Conservation (phyloP, 75 land plant species). For the Selaginella tamariscina region DNA sequence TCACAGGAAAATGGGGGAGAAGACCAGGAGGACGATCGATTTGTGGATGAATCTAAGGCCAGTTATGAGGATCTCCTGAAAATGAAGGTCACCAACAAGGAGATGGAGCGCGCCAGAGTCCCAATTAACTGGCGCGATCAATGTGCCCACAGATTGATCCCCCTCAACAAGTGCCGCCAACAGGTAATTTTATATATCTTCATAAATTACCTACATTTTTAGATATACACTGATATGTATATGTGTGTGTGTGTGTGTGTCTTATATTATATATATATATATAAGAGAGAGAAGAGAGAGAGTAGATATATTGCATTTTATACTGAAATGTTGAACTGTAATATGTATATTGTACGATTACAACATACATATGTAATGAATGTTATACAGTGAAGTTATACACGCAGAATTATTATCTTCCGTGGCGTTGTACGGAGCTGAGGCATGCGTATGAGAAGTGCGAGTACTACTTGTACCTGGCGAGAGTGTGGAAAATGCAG, state of each 20-base stretch:
- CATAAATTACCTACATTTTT: too few species aligned
- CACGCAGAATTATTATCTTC: conserved; percentile 57
- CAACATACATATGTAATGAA: too few species aligned
- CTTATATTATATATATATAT: too few species aligned
- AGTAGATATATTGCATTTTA: too few species aligned
- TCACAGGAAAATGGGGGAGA: neutral
- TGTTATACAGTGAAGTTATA: too few species aligned
- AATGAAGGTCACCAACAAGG: conserved; percentile 51
- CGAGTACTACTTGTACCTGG: conserved; percentile 79
- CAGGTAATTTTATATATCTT: too few species aligned
- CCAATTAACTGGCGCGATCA: conserved; percentile 59
- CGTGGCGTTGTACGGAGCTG: conserved; percentile 87
- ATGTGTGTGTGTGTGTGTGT: too few species aligned
- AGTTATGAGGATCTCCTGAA: conserved; percentile 8
- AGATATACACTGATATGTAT: too few species aligned
- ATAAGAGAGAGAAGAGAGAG: too few species aligned
- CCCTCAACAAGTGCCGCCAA: conserved; percentile 74
- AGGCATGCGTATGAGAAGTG: conserved; percentile 85
- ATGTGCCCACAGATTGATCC: conserved; percentile 85
- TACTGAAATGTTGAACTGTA: too few species aligned
- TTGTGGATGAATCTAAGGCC: conserved; percentile 9
- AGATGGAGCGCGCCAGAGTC: conserved; percentile 62
- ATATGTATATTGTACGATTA: too few species aligned
- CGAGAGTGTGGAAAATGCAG: conserved; percentile 66
- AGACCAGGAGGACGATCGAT: conserved; percentile 9